Evolutionary conservation across 2,329 filamentous ascomycete genomes (phyloP).

Genomic region (Cercospora beticola): DNA sequence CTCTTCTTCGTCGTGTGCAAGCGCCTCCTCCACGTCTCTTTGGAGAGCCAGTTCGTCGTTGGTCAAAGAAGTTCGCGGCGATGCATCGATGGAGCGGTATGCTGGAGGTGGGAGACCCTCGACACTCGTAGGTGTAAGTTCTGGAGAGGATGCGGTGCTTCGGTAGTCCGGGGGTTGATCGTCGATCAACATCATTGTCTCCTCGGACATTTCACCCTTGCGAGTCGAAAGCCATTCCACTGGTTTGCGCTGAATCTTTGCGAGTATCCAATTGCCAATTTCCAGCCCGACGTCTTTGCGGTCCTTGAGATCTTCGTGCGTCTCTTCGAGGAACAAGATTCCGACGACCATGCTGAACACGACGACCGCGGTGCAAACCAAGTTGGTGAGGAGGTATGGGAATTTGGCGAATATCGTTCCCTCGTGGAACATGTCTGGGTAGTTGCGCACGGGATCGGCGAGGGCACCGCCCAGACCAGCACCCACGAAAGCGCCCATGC

Average conservation of each 20-base stretch:
- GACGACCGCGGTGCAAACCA: conserved; percentile 83
- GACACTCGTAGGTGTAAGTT: conserved; percentile 38
- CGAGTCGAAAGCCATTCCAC: conserved; percentile 37
- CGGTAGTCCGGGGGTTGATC: conserved; percentile 69
- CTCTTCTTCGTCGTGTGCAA: conserved; percentile 34
- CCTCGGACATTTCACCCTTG: conserved; percentile 54
- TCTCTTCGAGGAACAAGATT: conserved; percentile 88
- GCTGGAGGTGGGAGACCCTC: conserved; percentile 34
- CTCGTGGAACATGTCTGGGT: conserved; percentile 69
- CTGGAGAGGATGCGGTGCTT: conserved; percentile 56
- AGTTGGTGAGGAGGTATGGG: conserved; percentile 87
- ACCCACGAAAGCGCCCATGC: conserved; percentile 90
- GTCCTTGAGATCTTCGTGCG: conserved; percentile 77
- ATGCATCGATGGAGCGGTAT: conserved; percentile 37
- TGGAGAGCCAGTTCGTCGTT: conserved; percentile 22
- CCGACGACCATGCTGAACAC: conserved; percentile 74
- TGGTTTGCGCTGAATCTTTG: conserved; percentile 26
- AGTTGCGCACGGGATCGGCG: conserved; percentile 80
- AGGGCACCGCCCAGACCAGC: conserved; percentile 88
- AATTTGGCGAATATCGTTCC: conserved; percentile 80
- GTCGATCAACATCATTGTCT: conserved; percentile 62
- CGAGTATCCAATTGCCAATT: conserved; percentile 67
- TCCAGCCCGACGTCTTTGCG: conserved; percentile 74
- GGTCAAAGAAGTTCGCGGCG: conserved; percentile 29
- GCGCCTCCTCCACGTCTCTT: conserved; percentile 28